Conservation (phyloP, 768 basidiomycete species). For the Krasilnikovozyma curviuscula region DNA sequence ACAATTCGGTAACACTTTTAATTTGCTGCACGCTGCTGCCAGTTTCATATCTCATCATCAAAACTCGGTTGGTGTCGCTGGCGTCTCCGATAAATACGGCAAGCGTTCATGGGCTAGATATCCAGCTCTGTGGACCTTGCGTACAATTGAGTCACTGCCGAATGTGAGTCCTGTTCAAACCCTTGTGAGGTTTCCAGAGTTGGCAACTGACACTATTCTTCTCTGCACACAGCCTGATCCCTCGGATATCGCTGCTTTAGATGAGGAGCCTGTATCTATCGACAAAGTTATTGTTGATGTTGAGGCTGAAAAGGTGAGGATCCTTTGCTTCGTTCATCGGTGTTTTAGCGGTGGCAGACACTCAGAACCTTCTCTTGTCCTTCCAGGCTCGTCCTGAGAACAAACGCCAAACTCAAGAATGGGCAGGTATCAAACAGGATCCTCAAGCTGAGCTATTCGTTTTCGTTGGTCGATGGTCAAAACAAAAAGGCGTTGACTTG, state of each 20-base stretch:
- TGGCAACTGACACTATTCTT: too few species aligned
- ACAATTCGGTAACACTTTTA: conserved; percentile 95
- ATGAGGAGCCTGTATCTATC: conserved; percentile 51
- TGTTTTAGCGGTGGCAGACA: too few species aligned
- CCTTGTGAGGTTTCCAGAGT: too few species aligned
- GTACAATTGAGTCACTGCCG: conserved; percentile 83
- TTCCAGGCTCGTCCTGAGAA: conserved; percentile 76
- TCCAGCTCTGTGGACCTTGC: conserved; percentile 86
- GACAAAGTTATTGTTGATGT: conserved; percentile 59
- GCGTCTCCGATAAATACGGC: conserved; percentile 94
- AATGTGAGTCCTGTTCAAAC: too few species aligned
- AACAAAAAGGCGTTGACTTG: conserved; percentile 89
- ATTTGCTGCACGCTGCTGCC: conserved; percentile 78
- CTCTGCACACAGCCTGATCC: conserved; percentile 34
- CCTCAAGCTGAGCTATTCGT: conserved; percentile 78
- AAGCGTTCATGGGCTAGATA: conserved; percentile 94
- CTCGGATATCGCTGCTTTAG: conserved; percentile 79
- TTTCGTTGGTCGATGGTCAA: conserved; percentile 94
- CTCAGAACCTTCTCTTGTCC: too few species aligned
- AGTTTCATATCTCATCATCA: conserved; percentile 84
- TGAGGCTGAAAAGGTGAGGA: conserved; percentile 55
- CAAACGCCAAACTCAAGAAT: conserved; percentile 84
- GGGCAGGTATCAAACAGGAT: conserved; percentile 84
- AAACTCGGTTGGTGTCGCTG: conserved; percentile 80
- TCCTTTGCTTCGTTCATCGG: too few species aligned